Conservation (phyloP, 2,329 filamentous ascomycete genomes). For the Clarireedia paspali region DNA sequence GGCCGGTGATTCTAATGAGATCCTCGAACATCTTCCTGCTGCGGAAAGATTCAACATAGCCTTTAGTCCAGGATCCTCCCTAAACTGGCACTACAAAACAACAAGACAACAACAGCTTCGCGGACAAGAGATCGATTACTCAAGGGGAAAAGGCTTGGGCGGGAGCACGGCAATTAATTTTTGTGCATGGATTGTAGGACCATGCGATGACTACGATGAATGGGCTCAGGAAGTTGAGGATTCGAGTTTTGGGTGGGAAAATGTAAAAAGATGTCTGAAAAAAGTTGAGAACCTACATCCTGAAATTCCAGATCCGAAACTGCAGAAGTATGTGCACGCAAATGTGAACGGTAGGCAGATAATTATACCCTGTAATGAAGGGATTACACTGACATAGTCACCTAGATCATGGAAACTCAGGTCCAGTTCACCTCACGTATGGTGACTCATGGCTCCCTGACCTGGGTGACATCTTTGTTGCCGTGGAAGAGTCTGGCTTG, state of each 20-base stretch:
- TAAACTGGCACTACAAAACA: slow-evolving; percentile 48
- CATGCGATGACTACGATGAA: slow-evolving; percentile 41
- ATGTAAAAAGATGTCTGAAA: slow-evolving; percentile 40
- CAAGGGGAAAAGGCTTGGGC: slow-evolving; percentile 43
- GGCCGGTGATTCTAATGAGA: slow-evolving; percentile 42
- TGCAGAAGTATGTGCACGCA: slow-evolving; percentile 4
- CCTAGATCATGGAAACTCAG: slow-evolving; percentile 1
- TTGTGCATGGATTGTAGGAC: slow-evolving; percentile 37
- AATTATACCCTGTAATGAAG: background rate
- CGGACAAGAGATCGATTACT: slow-evolving; percentile 39
- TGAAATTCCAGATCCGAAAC: background rate
- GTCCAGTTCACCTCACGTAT: slow-evolving; percentile 26
- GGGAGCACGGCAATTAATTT: slow-evolving; percentile 49
- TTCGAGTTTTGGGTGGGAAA: slow-evolving; percentile 36
- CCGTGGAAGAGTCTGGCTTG: slow-evolving; percentile 40
- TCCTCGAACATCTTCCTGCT: slow-evolving; percentile 32
- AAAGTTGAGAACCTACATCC: slow-evolving; percentile 31
- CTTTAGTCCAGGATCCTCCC: slow-evolving; percentile 34
- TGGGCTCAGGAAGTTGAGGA: slow-evolving; percentile 29
- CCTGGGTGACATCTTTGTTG: slow-evolving; percentile 35
- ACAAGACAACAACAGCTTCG: slow-evolving; percentile 37
- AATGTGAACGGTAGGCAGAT: background rate
- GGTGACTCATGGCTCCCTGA: slow-evolving; percentile 40
- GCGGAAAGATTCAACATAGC: slow-evolving; percentile 45
- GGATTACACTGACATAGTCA: background rate